These are phyloP conservation scores for Cryoendolithus antarcticus DNA, from an alignment of 2,329 filamentous ascomycete species.

Conservation along the genomic window DNA sequence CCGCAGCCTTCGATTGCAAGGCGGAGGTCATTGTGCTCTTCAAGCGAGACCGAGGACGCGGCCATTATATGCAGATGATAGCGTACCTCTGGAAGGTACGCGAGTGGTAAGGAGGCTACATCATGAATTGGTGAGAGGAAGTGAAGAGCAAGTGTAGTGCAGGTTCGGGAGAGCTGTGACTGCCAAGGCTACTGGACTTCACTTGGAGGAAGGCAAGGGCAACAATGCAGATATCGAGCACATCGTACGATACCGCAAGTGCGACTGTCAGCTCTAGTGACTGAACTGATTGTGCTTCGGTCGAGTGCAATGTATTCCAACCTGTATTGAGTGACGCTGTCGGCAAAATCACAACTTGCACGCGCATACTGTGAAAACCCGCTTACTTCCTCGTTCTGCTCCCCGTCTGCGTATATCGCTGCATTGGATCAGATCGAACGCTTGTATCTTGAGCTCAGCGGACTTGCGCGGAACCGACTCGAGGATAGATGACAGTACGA, in stretches of 20 bases:
- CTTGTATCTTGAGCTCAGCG: neutral
- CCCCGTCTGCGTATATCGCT: neutral
- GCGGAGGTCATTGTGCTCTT: constrained; percentile 43
- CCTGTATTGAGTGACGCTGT: too few species aligned
- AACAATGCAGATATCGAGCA: too few species aligned
- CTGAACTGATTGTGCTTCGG: neutral
- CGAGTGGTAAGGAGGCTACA: constrained; percentile 1
- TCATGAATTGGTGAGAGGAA: neutral
- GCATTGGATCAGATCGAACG: neutral
- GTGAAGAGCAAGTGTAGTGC: too few species aligned
- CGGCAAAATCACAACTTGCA: too few species aligned
- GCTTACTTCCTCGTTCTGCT: neutral
- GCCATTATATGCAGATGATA: neutral
- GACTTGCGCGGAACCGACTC: neutral
- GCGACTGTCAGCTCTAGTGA: neutral
- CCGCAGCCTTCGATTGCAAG: constrained; percentile 84
- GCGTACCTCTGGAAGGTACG: neutral
- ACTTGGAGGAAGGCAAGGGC: too few species aligned
- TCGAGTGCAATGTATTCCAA: too few species aligned
- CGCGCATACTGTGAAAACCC: neutral
- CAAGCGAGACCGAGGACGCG: constrained; percentile 2
- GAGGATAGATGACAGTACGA: neutral
- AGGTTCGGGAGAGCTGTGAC: too few species aligned
- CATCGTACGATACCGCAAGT: too few species aligned
- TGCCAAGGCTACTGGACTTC: too few species aligned